These are phyloP conservation scores for Fusarium sp. DNA, from an alignment of 2,329 filamentous ascomycete species.

Conservation along the genomic window DNA sequence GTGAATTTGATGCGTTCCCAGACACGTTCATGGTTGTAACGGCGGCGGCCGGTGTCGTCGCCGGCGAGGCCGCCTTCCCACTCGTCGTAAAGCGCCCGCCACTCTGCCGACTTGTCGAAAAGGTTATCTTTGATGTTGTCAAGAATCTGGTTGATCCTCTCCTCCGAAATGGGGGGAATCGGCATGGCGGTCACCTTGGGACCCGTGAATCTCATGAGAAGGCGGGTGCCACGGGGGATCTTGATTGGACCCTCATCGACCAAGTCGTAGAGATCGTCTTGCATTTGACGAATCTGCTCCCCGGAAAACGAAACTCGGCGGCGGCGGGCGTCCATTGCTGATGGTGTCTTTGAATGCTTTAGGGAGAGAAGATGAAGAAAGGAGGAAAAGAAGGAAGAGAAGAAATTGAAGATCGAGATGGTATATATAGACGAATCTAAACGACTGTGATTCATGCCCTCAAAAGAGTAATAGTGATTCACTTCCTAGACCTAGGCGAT, in stretches of 20 bases:
- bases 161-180: background rate
- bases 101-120: background rate
- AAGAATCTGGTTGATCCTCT: background rate
- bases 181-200: background rate
- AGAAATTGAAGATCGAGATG: background rate
- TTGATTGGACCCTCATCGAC: background rate
- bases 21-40: too few relatives aligned
- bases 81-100: background rate
- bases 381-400: background rate
- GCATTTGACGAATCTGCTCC: too few relatives aligned
- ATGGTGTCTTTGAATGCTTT: too few relatives aligned
- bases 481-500: background rate
- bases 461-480: background rate
- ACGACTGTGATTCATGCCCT: background rate
- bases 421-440: background rate
- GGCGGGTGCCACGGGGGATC: too few relatives aligned
- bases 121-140: background rate
- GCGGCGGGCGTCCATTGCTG: too few relatives aligned
- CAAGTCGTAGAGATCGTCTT: too few relatives aligned
- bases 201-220: too few relatives aligned
- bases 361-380: background rate
- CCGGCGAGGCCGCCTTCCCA: too few relatives aligned
- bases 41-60: too few relatives aligned
- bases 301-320: too few relatives aligned
- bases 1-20: background rate